Percentiles rank a stretch among this genome's conserved stretches.
phyloP scores from a whole-genome alignment of 1,284 basidiomycete species.

The Pisolithus thermaeus region DNA sequence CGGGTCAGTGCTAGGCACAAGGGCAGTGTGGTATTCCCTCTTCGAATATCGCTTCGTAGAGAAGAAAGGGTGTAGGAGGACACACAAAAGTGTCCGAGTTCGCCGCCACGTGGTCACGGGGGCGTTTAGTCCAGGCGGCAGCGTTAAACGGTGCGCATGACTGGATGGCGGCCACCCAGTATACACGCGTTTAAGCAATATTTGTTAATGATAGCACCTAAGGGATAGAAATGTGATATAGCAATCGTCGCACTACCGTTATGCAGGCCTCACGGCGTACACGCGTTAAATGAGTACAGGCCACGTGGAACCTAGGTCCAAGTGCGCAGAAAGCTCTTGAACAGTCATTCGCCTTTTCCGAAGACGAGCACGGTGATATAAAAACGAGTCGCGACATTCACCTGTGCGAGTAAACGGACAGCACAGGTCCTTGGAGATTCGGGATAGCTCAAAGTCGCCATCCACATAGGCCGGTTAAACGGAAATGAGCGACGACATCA shows the following conservation, averaged over 20 bases:
- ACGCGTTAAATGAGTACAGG: slow-evolving; percentile 17
- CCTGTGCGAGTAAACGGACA: too few species aligned
- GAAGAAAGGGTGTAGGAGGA: background rate
- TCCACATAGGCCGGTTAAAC: slow-evolving; percentile 8
- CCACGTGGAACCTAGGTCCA: slow-evolving; percentile 9
- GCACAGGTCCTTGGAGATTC: too few species aligned
- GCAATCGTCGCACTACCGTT: slow-evolving; percentile 21
- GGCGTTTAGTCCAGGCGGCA: slow-evolving; percentile 1
- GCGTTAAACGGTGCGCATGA: slow-evolving; percentile 7
- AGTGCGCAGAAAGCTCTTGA: background rate
- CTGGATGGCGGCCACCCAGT: slow-evolving; percentile 5
- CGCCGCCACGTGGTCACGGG: background rate
- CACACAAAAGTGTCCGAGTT: background rate
- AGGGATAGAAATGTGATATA: slow-evolving; percentile 21
- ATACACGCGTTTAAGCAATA: slow-evolving; percentile 15
- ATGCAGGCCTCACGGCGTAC: slow-evolving; percentile 24
- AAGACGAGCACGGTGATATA: background rate
- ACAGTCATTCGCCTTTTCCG: background rate
- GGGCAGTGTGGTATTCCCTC: too few species aligned
- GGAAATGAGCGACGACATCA: slow-evolving; percentile 1
- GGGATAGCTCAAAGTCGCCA: background rate
- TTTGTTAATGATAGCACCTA: slow-evolving; percentile 15
- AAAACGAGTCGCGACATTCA: background rate
- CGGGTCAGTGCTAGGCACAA: too few species aligned
- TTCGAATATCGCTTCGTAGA: background rate